Evolutionary conservation across 1,284 basidiomycete species (phyloP), one percentile per base, ranked within the genome.

Genomic region (Neonothopanus nambi): DNA sequence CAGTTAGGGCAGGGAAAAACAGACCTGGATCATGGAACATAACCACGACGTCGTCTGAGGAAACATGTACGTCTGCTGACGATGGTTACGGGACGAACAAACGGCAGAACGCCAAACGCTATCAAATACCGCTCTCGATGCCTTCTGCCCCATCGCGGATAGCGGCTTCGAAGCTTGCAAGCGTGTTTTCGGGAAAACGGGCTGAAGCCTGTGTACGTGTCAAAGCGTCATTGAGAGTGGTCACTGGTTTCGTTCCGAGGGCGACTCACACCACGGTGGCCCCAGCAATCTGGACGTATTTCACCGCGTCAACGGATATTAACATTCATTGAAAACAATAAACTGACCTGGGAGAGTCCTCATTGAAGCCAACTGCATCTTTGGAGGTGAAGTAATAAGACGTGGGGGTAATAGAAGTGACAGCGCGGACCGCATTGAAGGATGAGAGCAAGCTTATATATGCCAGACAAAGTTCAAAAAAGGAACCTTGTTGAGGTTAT

Each of bases 11-110:
- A 41, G 20, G n/a, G 68, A 66, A 56, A 53, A 30, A 66, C 84
- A 64, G 61, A 88, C 89, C 83, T 11, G 93, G 91, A 71, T 98
- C 95, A 69, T 98, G 95, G 72, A 96, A 97, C 92, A 98, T 95
- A 57, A 98, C 72, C 45, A 98, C 89, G 46, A 93, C 85, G 64
- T 87, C 79, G 75, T 98, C 96, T 60, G 81, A 72, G 48, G 95
- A 95, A 67, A 98, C 89, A 72, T 98, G 96, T 61, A 98, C 94
- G 81, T 98, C 95, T 95, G 82, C 61, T 70, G 69, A 71, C 67
- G 64, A 61, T 69, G 67, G 81, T 85, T 77, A 87, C 71, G 77
- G 63, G 37, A 21, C 36, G 39, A 51, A 37, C 54, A 56, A n/a
- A 50, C 40, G 40, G 38, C 43, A 52, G 42, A 21, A 61, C 61